These are phyloP conservation scores for Trichosanthes truncata DNA, from an alignment of 306 rosid genomes.

Conservation along the genomic window DNA sequence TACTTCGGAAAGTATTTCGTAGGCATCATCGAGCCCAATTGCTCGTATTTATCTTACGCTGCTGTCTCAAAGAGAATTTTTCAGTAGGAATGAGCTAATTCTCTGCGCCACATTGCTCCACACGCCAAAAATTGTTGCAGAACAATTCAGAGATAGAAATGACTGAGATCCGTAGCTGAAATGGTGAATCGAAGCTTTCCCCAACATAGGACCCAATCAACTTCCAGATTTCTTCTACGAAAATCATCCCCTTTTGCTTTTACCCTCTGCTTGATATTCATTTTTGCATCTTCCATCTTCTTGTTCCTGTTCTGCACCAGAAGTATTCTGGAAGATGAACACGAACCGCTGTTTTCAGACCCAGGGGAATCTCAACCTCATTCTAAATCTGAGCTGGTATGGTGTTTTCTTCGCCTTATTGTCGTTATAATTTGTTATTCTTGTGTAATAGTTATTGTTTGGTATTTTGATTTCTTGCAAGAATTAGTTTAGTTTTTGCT, in stretches of 20 bases:
- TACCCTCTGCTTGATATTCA: constrained; percentile 33
- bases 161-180: constrained; percentile 11
- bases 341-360: constrained; percentile 10
- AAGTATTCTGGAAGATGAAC: constrained; percentile 30
- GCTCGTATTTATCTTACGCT: neutral
- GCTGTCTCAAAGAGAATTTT: neutral
- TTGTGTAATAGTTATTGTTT: neutral
- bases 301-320: constrained; percentile 43
- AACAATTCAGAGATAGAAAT: neutral
- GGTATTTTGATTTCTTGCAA: neutral
- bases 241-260: constrained; percentile 25
- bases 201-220: constrained; percentile 14
- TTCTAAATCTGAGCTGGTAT: constrained; percentile 34
- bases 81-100: neutral
- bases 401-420: neutral
- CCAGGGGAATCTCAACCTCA: constrained; percentile 23
- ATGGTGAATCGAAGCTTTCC: constrained; percentile 47
- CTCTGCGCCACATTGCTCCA: neutral
- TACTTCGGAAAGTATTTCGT: neutral
- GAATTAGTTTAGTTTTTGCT: neutral
- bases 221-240: constrained; percentile 29
- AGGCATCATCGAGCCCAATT: neutral
- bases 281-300: constrained; percentile 45
- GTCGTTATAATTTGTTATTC: neutral
- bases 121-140: neutral